These are phyloP conservation scores for Candida krabiensis DNA, from an alignment of 805 yeast species.

Conservation along the genomic window DNA sequence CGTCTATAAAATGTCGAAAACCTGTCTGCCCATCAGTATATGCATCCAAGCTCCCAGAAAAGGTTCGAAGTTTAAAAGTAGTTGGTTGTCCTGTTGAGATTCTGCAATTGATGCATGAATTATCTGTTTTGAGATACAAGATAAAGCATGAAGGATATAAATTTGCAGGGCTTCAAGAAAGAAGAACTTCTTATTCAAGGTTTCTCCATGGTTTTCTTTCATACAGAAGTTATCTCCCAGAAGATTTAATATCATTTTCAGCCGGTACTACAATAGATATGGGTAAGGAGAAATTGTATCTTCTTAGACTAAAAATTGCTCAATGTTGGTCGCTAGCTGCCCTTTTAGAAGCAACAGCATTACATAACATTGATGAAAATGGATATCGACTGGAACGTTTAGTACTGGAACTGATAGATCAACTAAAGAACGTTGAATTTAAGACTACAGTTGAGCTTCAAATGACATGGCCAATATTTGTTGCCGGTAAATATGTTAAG, in stretches of 20 bases:
- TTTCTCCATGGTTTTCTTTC: neutral
- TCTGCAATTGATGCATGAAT: slow-evolving; percentile 1
- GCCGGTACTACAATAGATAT: slow-evolving; percentile 1
- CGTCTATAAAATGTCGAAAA: slow-evolving; percentile 1
- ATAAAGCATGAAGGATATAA: neutral
- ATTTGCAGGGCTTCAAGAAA: neutral
- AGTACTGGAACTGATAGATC: neutral
- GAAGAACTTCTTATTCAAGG: neutral
- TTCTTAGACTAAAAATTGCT: neutral
- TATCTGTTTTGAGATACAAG: neutral
- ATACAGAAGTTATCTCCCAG: slow-evolving; percentile 2
- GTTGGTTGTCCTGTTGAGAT: slow-evolving; percentile 7
- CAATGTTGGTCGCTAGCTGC: neutral
- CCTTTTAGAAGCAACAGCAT: neutral
- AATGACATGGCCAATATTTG: slow-evolving; percentile 8
- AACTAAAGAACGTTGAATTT: neutral
- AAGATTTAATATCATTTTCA: slow-evolving; percentile 1
- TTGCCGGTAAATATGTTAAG: slow-evolving; percentile 3
- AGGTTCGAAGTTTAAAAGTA: neutral
- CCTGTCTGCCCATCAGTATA: slow-evolving; percentile 1
- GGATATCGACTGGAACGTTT: neutral
- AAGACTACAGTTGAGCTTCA: slow-evolving; percentile 5
- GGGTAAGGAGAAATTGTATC: neutral
- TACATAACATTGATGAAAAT: neutral
- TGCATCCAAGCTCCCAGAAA: neutral